Evolutionary conservation across 2,329 filamentous ascomycete genomes (phyloP), one percentile per base, ranked within the genome.

Genomic region (Fusarium miscanthi): DNA sequence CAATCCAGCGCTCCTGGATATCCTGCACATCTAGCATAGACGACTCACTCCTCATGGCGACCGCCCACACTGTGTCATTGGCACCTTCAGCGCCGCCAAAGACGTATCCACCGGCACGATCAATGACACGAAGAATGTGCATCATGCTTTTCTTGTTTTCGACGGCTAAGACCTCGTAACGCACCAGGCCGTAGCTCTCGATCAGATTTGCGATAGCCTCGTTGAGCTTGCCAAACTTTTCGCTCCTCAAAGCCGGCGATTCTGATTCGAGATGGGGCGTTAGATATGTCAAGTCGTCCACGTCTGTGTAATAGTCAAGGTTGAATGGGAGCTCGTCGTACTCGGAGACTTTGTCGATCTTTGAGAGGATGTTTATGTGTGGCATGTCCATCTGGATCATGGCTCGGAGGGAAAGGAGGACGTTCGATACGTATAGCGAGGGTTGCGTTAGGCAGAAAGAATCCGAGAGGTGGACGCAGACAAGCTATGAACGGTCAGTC

Each of bases 311-410:
- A 82, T 92, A 99, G 74, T 98, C 95, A 66, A 99, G 90, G 77
- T 97, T 97, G 86, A 99, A 98, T 0, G 95, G 94, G 1, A 99
- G 87, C 31, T 93, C 90, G 51, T 94, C 92, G 79, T 97, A 98
- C 58, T 92, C 90, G 40, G 91, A 86, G 59, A 99, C 87, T 79
- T 98, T 98, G 83, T 99, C 96, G 83, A 99, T 97, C 84, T 99
- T 99, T 64, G 95, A 98, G 31, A 99, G 88, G 70, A 99, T 93
- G 79, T 99, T 99, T 74, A 99, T 87, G 79, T 98, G 94, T 2
- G 96, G 94, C 69, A 98, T 92, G 79, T 98, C 96, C 89, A 99
- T 95, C 83, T 98, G 96, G 59, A 99, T 90, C 95, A 99, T 99
- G 76, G 94, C 95, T 74, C 96, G 92, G 72, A 99, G 90, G 61